Conservation (phyloP, 2,329 filamentous ascomycete genomes). For the Ampelomyces quisqualis region DNA sequence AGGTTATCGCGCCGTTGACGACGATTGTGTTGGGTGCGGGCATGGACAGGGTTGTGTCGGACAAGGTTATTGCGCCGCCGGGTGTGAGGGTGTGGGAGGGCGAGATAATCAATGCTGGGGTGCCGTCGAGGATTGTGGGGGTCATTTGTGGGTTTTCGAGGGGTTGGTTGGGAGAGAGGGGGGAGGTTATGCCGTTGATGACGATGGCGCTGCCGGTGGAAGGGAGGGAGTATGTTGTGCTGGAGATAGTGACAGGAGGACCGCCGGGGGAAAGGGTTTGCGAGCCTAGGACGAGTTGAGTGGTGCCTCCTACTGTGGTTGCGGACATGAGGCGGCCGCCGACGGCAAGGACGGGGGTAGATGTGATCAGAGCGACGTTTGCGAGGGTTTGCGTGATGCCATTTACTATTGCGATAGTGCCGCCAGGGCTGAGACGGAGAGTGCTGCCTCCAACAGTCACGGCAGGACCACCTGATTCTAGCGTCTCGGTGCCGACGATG, state of each 20-base stretch:
- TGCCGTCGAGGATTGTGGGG: slow-evolving; percentile 20
- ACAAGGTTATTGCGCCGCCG: slow-evolving; percentile 28
- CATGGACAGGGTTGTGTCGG: slow-evolving; percentile 33
- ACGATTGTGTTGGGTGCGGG: slow-evolving; percentile 27
- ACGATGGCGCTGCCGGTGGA: slow-evolving; percentile 23
- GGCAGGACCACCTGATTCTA: slow-evolving; percentile 38
- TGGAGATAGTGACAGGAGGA: slow-evolving; percentile 23
- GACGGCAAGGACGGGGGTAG: slow-evolving; percentile 22
- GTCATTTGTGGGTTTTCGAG: too few relatives aligned
- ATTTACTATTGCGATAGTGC: slow-evolving; percentile 41
- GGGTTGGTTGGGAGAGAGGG: slow-evolving; percentile 12
- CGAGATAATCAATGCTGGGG: slow-evolving; percentile 28
- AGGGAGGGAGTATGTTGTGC: slow-evolving; percentile 32
- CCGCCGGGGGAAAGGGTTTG: slow-evolving; percentile 26
- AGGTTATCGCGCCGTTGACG: slow-evolving; percentile 30
- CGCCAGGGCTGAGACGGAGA: slow-evolving; percentile 39
- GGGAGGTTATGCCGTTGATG: slow-evolving; percentile 31
- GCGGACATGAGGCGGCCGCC: slow-evolving; percentile 22
- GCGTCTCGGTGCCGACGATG: slow-evolving; percentile 36
- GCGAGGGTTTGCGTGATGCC: slow-evolving; percentile 33
- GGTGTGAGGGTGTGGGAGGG: slow-evolving; percentile 29
- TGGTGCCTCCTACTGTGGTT: slow-evolving; percentile 28
- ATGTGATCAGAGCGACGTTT: slow-evolving; percentile 18
- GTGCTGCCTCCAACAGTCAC: slow-evolving; percentile 42
- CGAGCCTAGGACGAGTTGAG: slow-evolving; percentile 23